A percentile compares a stretch with the other conserved stretches of the same genome.
These are phyloP conservation scores for Onygenales sp. DNA, from an alignment of 2,329 filamentous ascomycete species.

Conservation along the genomic window DNA sequence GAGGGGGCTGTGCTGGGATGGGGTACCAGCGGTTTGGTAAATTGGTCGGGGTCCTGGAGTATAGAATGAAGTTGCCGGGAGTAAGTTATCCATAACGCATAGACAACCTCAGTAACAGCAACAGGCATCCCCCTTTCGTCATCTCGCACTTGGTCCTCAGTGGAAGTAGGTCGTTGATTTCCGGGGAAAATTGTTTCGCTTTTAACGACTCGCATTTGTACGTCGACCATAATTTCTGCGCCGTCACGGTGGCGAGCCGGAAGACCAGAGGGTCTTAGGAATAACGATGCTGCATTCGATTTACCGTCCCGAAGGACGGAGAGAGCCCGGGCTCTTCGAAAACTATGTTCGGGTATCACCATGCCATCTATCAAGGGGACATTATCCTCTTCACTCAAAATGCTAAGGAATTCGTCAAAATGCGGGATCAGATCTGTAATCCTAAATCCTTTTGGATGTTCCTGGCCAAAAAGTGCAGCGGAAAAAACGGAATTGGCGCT, in stretches of 20 bases:
- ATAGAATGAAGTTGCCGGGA: slow-evolving; percentile 81
- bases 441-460: slow-evolving; percentile 67
- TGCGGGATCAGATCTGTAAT: slow-evolving; percentile 75
- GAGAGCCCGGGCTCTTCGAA: slow-evolving; percentile 77
- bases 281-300: slow-evolving; percentile 66
- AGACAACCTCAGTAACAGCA: slow-evolving; percentile 70
- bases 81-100: slow-evolving; percentile 95
- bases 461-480: slow-evolving; percentile 80
- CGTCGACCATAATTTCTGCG: slow-evolving; percentile 82
- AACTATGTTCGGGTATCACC: slow-evolving; percentile 91
- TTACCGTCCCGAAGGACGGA: slow-evolving; percentile 75
- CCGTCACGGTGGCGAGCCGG: slow-evolving; percentile 83
- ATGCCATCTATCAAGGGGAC: slow-evolving; percentile 83
- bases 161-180: slow-evolving; percentile 54
- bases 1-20: slow-evolving; percentile 62
- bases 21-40: slow-evolving; percentile 46
- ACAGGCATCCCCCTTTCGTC: slow-evolving; percentile 32
- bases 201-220: slow-evolving; percentile 93
- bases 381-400: slow-evolving; percentile 79
- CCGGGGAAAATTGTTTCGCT: slow-evolving; percentile 61
- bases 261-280: slow-evolving; percentile 75
- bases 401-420: slow-evolving; percentile 73
- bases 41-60: slow-evolving; percentile 49
- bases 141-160: slow-evolving; percentile 51
- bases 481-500: slow-evolving; percentile 95